Conservation (phyloP, 768 basidiomycete species). For the Mycena latifolia region DNA sequence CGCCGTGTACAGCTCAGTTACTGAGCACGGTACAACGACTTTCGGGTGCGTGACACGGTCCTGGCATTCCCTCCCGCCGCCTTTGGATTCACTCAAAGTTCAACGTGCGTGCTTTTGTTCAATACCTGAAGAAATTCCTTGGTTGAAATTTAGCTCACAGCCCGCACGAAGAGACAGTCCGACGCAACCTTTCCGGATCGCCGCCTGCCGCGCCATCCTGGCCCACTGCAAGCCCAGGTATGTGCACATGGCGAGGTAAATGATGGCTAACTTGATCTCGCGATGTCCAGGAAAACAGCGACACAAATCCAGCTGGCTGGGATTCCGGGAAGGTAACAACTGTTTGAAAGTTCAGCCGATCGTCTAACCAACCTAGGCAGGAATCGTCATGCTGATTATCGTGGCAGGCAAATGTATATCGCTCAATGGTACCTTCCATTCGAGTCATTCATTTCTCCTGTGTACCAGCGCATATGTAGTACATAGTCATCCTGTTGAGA, state of each 20-base stretch:
- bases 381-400: too few species aligned
- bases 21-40: not conserved
- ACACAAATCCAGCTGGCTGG: conserved; percentile 6
- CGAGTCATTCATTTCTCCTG: conserved; percentile 4
- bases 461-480: conserved; percentile 14
- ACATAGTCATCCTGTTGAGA: not conserved
- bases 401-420: too few species aligned
- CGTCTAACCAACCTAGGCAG: too few species aligned
- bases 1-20: conserved; percentile 2
- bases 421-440: not conserved
- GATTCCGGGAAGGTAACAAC: too few species aligned
- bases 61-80: conserved; percentile 2
- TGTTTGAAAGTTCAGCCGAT: too few species aligned
- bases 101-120: conserved; percentile 9
- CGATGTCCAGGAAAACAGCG: conserved; percentile 2
- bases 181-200: conserved; percentile 5
- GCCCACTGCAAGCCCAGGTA: conserved; percentile 6
- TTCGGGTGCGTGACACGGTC: conserved; percentile 2
- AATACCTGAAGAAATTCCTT: conserved; percentile 11
- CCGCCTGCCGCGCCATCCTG: not conserved
- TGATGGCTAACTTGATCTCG: conserved; percentile 9
- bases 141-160: conserved; percentile 1
- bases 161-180: conserved; percentile 1
- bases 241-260: conserved; percentile 7
- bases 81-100: conserved; percentile 9